Percentiles rank a stretch among this genome's conserved stretches.
Evolutionary conservation across 805 yeast genomes (phyloP).

Genomic region (Monosporozyma yasuniensis): DNA sequence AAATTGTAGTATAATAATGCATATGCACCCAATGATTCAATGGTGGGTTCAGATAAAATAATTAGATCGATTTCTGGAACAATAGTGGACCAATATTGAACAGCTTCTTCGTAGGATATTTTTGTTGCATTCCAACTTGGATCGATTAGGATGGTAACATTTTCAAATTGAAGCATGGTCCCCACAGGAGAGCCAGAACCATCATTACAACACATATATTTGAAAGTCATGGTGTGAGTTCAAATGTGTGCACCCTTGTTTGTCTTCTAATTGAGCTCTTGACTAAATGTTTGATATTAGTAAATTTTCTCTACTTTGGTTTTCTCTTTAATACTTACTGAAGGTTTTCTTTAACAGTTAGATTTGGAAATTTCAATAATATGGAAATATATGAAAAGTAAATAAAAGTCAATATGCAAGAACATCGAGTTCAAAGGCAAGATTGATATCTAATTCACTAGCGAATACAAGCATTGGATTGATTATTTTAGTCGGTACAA

Average conservation of each 20-base stretch:
- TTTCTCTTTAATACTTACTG: background rate
- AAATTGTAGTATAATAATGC: conserved; percentile 52
- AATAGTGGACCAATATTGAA: conserved; percentile 33
- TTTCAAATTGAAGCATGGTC: conserved; percentile 48
- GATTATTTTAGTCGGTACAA: too few relatives aligned
- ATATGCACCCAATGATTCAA: conserved; percentile 73
- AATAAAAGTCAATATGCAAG: background rate
- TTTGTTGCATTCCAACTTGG: conserved; percentile 64
- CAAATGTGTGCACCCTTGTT: background rate
- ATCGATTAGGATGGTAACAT: conserved; percentile 52
- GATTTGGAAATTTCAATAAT: background rate
- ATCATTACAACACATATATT: conserved; percentile 20
- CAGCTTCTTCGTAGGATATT: conserved; percentile 27
- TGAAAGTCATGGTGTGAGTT: conserved; percentile 17
- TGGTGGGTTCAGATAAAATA: conserved; percentile 78
- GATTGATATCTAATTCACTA: background rate
- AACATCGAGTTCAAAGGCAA: background rate
- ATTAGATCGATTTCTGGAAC: conserved; percentile 53
- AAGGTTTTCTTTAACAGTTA: background rate
- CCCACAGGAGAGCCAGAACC: conserved; percentile 31
- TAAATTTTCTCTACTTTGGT: background rate
- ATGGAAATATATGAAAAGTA: background rate
- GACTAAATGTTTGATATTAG: too few relatives aligned
- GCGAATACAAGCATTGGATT: too few relatives aligned
- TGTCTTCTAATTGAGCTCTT: too few relatives aligned